These are phyloP conservation scores for Luffa aegyptiaca DNA, from an alignment of 306 rosid species.

Conservation along the genomic window DNA sequence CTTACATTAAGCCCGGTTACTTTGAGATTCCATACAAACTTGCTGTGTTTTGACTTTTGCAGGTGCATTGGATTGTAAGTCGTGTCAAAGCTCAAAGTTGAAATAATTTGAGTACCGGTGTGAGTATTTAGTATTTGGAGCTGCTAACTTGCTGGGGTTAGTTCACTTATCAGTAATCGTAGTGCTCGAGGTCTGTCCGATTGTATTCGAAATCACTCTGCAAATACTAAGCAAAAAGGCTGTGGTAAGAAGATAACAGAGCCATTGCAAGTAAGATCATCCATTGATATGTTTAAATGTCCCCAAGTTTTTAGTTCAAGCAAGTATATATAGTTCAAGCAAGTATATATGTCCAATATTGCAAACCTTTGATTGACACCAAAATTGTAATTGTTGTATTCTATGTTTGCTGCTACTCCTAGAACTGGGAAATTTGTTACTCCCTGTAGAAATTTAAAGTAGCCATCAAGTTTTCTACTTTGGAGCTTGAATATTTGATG, in stretches of 20 bases:
- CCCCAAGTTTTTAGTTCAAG: neutral
- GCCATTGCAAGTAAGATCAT: neutral
- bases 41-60: slow-evolving; percentile 12
- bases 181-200: neutral
- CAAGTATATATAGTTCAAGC: no score
- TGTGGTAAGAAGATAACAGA: neutral
- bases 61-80: slow-evolving; percentile 67
- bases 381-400: neutral
- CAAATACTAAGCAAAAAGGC: neutral
- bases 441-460: neutral
- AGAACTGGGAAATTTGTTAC: neutral
- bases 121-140: neutral
- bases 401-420: neutral
- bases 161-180: neutral
- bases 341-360: neutral
- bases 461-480: neutral
- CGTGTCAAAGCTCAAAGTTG: slow-evolving; percentile 6
- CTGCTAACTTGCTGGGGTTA: neutral
- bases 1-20: neutral
- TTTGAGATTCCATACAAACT: neutral
- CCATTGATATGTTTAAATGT: neutral
- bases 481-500: neutral
- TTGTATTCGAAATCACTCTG: neutral
- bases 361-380: neutral
- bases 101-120: neutral